These are phyloP conservation scores for Ascochyta fabae DNA, from an alignment of 2,329 filamentous ascomycete species.

Conservation along the genomic window DNA sequence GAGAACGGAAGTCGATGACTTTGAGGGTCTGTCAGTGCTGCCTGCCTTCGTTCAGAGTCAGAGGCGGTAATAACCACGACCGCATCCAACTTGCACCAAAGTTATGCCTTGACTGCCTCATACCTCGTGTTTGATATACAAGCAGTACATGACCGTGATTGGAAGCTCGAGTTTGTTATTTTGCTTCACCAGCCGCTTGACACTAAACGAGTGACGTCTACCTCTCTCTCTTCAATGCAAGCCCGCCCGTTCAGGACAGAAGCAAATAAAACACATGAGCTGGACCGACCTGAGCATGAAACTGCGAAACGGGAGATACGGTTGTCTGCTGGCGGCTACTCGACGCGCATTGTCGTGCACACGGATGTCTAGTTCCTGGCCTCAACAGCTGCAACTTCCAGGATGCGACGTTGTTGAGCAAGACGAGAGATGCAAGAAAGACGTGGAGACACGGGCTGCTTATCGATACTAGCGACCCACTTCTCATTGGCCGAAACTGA, in stretches of 20 bases:
- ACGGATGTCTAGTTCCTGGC: background rate
- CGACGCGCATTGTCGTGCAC: background rate
- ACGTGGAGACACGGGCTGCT: background rate
- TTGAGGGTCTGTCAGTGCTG: background rate
- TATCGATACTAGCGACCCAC: conserved; percentile 15
- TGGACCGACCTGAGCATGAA: background rate
- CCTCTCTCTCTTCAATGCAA: background rate
- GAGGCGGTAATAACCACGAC: background rate
- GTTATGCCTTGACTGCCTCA: background rate
- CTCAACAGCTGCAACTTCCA: background rate
- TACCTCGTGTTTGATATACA: background rate
- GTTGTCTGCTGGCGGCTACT: background rate
- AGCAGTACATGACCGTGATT: background rate
- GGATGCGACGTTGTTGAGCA: conserved; percentile 8
- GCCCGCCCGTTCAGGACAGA: background rate
- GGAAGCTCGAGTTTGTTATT: background rate
- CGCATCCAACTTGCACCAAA: background rate
- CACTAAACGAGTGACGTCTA: background rate
- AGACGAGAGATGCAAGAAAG: background rate
- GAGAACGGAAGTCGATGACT: background rate
- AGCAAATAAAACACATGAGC: background rate
- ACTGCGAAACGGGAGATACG: background rate
- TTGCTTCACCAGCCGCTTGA: background rate
- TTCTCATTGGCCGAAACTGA: conserved; percentile 14
- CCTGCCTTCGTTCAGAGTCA: conserved; percentile 4